Conservation (phyloP, 495 filamentous ascomycete species). For the Aspergillus asperescens region DNA sequence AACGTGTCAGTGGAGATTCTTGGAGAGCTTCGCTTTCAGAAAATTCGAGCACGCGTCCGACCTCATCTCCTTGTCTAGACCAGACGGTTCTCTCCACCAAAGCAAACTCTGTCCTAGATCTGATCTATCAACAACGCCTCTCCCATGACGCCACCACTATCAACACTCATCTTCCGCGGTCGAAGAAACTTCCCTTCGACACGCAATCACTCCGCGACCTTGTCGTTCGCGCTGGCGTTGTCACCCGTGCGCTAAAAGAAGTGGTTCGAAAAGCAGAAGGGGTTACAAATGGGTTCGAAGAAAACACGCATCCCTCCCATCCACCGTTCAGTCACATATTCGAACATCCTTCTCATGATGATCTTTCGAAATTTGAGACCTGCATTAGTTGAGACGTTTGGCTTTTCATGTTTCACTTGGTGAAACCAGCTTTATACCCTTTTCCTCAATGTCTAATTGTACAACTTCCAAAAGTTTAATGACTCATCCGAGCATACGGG, state of each 20-base stretch:
- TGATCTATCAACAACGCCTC: conserved; percentile 65
- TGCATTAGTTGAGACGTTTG: conserved; percentile 26
- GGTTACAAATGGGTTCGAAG: conserved; percentile 54
- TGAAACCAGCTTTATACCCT: conserved; percentile 10
- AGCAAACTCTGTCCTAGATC: conserved; percentile 75
- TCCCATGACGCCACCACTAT: conserved; percentile 44
- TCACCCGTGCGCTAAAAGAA: conserved; percentile 68
- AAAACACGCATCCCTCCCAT: conserved; percentile 26
- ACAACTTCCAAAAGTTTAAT: conserved; percentile 17
- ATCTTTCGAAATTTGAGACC: conserved; percentile 28
- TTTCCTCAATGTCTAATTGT: conserved; percentile 16
- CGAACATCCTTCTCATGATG: conserved; percentile 34
- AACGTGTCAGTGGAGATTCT: conserved; percentile 33
- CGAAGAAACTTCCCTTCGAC: conserved; percentile 84
- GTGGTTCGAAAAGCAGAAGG: conserved; percentile 75
- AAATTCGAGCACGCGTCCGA: conserved; percentile 16
- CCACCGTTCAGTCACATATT: conserved; percentile 46
- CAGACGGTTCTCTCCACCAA: conserved; percentile 52
- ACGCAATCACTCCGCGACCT: conserved; percentile 83
- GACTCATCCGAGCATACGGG: conserved; percentile 20
- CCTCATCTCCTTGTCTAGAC: conserved; percentile 20
- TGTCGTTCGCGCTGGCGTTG: conserved; percentile 73
- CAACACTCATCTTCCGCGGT: conserved; percentile 40
- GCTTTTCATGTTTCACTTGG: conserved; percentile 3
- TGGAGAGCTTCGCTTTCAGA: conserved; percentile 29